These are phyloP conservation scores for Cytospora paraplurivora DNA, from an alignment of 2,329 filamentous ascomycete genomes.

Conservation along the genomic window DNA sequence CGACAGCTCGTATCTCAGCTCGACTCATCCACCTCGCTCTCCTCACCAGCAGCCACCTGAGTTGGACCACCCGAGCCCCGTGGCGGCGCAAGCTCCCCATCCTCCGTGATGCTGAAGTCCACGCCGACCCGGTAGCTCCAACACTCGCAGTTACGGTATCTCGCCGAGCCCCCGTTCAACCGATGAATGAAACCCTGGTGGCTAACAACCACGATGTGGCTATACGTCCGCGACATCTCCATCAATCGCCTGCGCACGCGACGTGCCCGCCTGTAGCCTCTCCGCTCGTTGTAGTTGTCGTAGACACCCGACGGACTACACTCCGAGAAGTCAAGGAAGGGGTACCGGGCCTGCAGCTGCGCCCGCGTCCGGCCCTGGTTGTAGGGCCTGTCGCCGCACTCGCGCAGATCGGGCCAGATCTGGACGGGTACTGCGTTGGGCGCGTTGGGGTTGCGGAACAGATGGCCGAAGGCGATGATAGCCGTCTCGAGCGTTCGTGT, in stretches of 20 bases:
- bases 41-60: conserved; percentile 22
- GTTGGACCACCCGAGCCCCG: conserved; percentile 19
- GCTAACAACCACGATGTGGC: conserved; percentile 26
- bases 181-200: conserved; percentile 25
- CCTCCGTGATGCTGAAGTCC: conserved; percentile 22
- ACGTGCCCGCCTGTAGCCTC: conserved; percentile 17
- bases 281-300: conserved; percentile 20
- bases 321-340: conserved; percentile 23
- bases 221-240: conserved; percentile 18
- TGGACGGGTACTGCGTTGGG: conserved; percentile 16
- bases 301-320: conserved; percentile 22
- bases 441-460: conserved; percentile 6
- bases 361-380: conserved; percentile 19
- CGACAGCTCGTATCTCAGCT: neutral
- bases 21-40: conserved; percentile 24
- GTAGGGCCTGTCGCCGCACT: conserved; percentile 24
- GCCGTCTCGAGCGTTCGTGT: conserved; percentile 23
- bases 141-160: conserved; percentile 26
- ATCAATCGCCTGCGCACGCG: conserved; percentile 23
- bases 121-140: conserved; percentile 25
- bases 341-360: conserved; percentile 22
- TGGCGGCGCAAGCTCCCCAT: conserved; percentile 20
- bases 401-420: conserved; percentile 24
- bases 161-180: conserved; percentile 18
- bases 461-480: conserved; percentile 14